These are phyloP conservation scores for Kluyveromyces siamensis DNA, from an alignment of 805 yeast genomes.

Conservation along the genomic window DNA sequence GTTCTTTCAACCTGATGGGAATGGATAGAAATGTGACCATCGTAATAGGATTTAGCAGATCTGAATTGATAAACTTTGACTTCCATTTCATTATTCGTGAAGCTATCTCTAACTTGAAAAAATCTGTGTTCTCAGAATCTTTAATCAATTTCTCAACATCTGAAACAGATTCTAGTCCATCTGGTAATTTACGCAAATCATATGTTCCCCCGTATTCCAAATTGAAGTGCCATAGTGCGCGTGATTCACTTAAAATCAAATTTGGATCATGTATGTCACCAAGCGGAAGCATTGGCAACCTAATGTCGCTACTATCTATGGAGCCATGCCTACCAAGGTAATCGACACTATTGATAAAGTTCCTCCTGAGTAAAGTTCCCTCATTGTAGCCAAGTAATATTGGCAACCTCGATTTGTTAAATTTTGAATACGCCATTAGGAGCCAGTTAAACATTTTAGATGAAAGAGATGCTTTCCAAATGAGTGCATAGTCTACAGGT, in stretches of 20 bases:
- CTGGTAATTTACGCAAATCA: slow-evolving; percentile 36
- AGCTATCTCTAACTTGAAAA: slow-evolving; percentile 14
- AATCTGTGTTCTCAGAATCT: slow-evolving; percentile 27
- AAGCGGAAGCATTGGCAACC: slow-evolving; percentile 65
- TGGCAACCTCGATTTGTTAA: slow-evolving; percentile 24
- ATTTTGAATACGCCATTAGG: slow-evolving; percentile 41
- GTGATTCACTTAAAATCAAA: slow-evolving; percentile 60
- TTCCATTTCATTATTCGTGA: slow-evolving; percentile 12
- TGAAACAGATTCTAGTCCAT: slow-evolving; percentile 33
- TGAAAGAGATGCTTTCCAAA: slow-evolving; percentile 26
- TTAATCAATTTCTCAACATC: slow-evolving; percentile 31
- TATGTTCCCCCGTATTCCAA: slow-evolving; percentile 31
- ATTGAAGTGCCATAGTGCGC: slow-evolving; percentile 54
- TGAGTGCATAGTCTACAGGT: slow-evolving; percentile 1
- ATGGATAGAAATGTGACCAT: slow-evolving; percentile 21
- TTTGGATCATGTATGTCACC: slow-evolving; percentile 31
- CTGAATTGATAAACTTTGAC: slow-evolving; percentile 9
- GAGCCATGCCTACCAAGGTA: slow-evolving; percentile 24
- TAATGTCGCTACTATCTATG: slow-evolving; percentile 10
- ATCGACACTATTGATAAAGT: slow-evolving; percentile 36
- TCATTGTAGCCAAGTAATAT: slow-evolving; percentile 34
- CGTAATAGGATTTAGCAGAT: slow-evolving; percentile 14
- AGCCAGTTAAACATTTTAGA: slow-evolving; percentile 37
- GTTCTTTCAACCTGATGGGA: slow-evolving; percentile 18
- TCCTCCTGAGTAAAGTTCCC: slow-evolving; percentile 40